Evolutionary conservation across 768 basidiomycete species (phyloP), one percentile per base, ranked within the genome.

Genomic region (Calocybe indica): DNA sequence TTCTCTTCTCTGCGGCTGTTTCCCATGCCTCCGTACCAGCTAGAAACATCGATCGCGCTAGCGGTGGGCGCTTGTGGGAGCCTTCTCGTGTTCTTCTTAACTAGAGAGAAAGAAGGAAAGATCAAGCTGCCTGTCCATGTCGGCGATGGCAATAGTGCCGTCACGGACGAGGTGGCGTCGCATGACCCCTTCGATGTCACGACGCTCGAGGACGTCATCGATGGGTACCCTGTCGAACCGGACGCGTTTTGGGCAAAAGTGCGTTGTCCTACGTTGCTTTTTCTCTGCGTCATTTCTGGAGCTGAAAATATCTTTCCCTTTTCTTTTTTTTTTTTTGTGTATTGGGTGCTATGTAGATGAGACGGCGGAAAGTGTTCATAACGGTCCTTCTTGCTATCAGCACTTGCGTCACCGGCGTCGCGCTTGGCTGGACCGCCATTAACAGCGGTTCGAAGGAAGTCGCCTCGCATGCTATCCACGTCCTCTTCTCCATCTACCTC

Each of bases 171-270:
- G 12, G 22, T 22, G 22, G 22, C 22, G 22, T 58, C 61, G 31
- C 61, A 61, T 9, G 85, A 88, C 56, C 80, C 83, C 8, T 88
- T 86, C 58, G 78, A 81, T 58, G 82, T 92, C n/a, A 76, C 80
- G 13, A 79, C 60, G n/a, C 77, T 81, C 7, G 83, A 85, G 59
- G 89, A 92, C 54, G 53, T 78, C 33, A 50, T 82, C 9, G 82
- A 88, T 51, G 86, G 86, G 3, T 75, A 75, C 45, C 82, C 87
- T 6, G 68, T 88, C 36, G 64, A 85, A 15, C 82, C 76, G 44
- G 70, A 68, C 3, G 63, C 48, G 3, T 89, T 89, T 62, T 83
- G 82, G 82, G 54, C 56, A n/a, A 65, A 68, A 62, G 82, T 77
- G 54, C 39, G 74, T 64, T 28, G 3, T 7, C 7, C 28, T 13